Evolutionary conservation across 2,329 filamentous ascomycete genomes (phyloP), one percentile per base, ranked within the genome.

Genomic region (Neofusicoccum parvum): DNA sequence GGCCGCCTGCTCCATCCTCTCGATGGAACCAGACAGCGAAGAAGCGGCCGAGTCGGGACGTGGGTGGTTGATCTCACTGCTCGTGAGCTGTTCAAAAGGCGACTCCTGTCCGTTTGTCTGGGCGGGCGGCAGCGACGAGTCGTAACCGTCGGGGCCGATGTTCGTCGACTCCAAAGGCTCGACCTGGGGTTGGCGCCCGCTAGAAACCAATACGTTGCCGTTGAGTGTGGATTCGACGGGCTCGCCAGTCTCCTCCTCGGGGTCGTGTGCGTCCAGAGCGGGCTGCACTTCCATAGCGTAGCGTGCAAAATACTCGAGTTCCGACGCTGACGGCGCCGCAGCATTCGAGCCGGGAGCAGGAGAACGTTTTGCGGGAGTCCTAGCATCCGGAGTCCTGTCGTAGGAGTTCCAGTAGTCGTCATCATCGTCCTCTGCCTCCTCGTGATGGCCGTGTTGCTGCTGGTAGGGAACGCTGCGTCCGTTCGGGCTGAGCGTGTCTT

Each of bases 391-490:
- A 3, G 89, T 92, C 32, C 86, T 85, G 74, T 92, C 90, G 75
- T 94, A 94, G 67, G 87, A 86, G 37, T 87, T 89, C 91, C 91
- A 94, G 76, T 94, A 94, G 70, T 88, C 89, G 69, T 92, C 90
- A 67, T 92, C 89, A 37, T 91, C 89, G 23, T 90, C 89, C 0
- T 88, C 87, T 0, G 88, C 86, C 0, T 83, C 67, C 10, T 71
- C 67, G 15, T 62, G 41, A n/a, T 50, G 23, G 11, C n/a, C 34
- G 46, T 58, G 37, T 17, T 45, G 37, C 12, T 65, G 51, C 7
- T 54, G 60, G 2, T 67, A 45, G 66, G 39, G 43, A 36, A 58
- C 37, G 68, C 36, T 49, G 63, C 37, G 32, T 69, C 70, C 34
- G 34, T 48, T 64, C 32, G 62, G 37, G 14, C n/a, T 46, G 12